phyloP scores from a whole-genome alignment of 495 filamentous ascomycete genomes.

The Neurospora discreta region DNA sequence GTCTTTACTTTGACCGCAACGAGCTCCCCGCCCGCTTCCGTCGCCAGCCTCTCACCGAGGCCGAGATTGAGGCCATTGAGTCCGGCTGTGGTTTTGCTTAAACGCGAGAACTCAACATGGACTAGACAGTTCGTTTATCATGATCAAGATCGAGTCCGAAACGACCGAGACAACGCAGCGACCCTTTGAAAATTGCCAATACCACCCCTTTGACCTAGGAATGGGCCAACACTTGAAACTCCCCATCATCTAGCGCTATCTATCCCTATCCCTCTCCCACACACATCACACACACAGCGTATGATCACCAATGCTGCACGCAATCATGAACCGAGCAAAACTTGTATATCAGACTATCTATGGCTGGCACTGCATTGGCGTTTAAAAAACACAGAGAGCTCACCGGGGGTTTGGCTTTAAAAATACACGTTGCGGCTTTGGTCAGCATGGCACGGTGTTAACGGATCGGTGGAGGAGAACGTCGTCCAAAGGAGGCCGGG shows the following conservation, averaged over 20 bases:
- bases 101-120: conserved; percentile 3
- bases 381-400: neutral
- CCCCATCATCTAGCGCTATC: neutral
- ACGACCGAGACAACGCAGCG: neutral
- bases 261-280: neutral
- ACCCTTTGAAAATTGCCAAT: neutral
- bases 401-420: neutral
- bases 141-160: neutral
- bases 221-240: neutral
- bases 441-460: neutral
- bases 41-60: conserved; percentile 54
- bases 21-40: conserved; percentile 80
- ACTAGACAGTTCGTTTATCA: neutral
- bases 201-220: neutral
- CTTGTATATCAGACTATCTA: neutral
- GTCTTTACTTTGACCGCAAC: conserved; percentile 77
- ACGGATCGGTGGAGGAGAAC: neutral
- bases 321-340: neutral
- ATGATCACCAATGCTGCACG: neutral
- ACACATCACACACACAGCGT: neutral
- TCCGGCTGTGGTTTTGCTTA: conserved; percentile 58
- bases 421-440: neutral
- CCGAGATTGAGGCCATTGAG: conserved; percentile 93
- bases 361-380: neutral
- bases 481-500: neutral